A percentile compares a stretch with the other conserved stretches of the same genome.
Evolutionary conservation across 139 green algal species (phyloP).

Genomic region (Coccomyxa sp.): DNA sequence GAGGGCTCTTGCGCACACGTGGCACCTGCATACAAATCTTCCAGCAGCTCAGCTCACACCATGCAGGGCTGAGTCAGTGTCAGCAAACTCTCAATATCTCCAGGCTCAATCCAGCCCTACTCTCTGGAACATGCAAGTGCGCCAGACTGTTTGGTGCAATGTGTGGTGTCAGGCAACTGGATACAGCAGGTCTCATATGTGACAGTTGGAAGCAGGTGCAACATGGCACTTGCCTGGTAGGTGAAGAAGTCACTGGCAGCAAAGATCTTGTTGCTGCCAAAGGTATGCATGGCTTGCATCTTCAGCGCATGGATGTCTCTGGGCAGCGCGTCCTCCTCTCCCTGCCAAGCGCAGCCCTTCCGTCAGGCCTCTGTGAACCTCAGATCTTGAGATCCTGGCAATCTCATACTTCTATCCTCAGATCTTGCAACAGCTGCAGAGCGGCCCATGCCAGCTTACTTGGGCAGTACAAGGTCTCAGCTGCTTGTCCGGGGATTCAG

Average conservation of each 20-base stretch:
- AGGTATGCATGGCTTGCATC: conserved; percentile 3
- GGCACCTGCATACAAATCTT: too few relatives aligned
- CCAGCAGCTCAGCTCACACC: too few relatives aligned
- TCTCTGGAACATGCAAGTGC: too few relatives aligned
- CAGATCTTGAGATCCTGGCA: neutral
- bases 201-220: too few relatives aligned
- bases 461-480: neutral
- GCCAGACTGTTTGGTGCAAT: too few relatives aligned
- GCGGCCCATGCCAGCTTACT: neutral
- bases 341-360: neutral
- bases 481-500: neutral
- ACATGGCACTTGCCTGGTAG: neutral
- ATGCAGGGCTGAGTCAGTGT: too few relatives aligned
- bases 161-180: too few relatives aligned
- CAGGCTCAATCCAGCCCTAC: too few relatives aligned
- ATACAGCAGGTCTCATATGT: too few relatives aligned
- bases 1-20: too few relatives aligned
- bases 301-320: conserved; percentile 3
- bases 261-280: conserved; percentile 3
- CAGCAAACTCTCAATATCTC: too few relatives aligned
- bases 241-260: conserved; percentile 13
- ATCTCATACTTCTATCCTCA: neutral
- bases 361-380: neutral
- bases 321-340: neutral
- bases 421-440: neutral